Evolutionary conservation across 2,329 filamentous ascomycete species (phyloP).

Genomic region (Beauveria australis): DNA sequence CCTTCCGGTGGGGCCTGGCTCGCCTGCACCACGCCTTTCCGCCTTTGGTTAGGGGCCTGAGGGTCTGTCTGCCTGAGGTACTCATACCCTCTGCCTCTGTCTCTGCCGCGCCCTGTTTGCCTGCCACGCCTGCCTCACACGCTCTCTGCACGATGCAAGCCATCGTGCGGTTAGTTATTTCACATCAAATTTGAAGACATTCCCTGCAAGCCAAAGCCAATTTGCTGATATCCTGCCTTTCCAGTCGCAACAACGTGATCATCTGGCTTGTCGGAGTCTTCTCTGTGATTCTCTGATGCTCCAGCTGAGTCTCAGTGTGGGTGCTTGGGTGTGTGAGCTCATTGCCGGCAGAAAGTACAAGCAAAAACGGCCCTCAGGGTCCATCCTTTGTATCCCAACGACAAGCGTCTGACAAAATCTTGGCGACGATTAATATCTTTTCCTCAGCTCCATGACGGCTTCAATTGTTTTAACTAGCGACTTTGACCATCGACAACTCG

Average conservation of each 20-base stretch:
- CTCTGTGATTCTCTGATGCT: neutral
- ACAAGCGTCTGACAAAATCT: neutral
- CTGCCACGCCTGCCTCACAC: neutral
- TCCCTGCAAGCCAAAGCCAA: too few relatives aligned
- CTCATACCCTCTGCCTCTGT: neutral
- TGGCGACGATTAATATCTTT: neutral
- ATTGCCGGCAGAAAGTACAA: neutral
- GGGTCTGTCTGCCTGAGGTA: neutral
- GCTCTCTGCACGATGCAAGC: neutral
- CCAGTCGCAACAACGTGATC: too few relatives aligned
- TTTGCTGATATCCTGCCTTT: too few relatives aligned
- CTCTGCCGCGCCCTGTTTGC: too few relatives aligned
- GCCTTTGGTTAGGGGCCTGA: neutral
- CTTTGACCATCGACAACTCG: neutral
- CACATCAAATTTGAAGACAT: too few relatives aligned
- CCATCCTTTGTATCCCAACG: neutral
- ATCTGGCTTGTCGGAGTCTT: too few relatives aligned
- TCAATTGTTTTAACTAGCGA: neutral
- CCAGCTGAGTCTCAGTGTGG: neutral
- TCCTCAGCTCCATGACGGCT: neutral
- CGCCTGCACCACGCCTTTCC: neutral
- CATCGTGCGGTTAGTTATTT: neutral
- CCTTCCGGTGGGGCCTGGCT: neutral
- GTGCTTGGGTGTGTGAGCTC: neutral
- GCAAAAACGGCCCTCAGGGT: neutral